phyloP scores from a whole-genome alignment of 805 yeast species.

The Lipomyces spencermartinsiae region DNA sequence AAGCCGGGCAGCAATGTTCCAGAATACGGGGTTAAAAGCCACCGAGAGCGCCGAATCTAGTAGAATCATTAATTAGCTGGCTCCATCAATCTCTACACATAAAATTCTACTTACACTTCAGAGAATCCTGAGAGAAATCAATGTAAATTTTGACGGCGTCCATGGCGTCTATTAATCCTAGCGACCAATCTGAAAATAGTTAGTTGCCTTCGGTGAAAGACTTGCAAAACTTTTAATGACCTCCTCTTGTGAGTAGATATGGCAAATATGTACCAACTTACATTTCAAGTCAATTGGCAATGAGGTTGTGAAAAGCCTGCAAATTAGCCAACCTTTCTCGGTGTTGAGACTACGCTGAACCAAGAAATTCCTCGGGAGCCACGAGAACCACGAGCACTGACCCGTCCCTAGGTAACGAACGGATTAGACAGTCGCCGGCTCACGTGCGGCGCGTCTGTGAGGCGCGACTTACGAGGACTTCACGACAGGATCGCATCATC shows the following conservation, averaged over 20 bases:
- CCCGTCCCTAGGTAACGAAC: neutral
- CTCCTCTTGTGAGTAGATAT: neutral
- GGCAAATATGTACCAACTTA: neutral
- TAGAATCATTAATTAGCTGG: neutral
- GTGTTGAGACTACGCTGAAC: neutral
- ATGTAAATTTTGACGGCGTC: slow-evolving; percentile 6
- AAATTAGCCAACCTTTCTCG: neutral
- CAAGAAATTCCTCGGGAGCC: neutral
- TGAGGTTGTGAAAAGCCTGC: neutral
- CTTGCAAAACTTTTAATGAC: neutral
- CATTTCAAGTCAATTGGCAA: neutral
- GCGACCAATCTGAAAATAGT: neutral
- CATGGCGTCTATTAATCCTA: neutral
- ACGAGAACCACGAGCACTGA: neutral
- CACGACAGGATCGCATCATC: neutral
- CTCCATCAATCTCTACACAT: neutral
- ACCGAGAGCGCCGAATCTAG: slow-evolving; percentile 66
- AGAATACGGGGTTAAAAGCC: slow-evolving; percentile 90
- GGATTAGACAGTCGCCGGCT: neutral
- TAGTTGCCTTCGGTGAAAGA: neutral
- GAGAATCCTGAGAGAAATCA: slow-evolving; percentile 30
- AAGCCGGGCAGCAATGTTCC: slow-evolving; percentile 90
- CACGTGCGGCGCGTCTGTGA: neutral
- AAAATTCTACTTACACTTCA: slow-evolving; percentile 19
- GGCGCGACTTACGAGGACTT: neutral